phyloP scores from a whole-genome alignment of 176 grass and related monocot species.

The Ensete glaucum region DNA sequence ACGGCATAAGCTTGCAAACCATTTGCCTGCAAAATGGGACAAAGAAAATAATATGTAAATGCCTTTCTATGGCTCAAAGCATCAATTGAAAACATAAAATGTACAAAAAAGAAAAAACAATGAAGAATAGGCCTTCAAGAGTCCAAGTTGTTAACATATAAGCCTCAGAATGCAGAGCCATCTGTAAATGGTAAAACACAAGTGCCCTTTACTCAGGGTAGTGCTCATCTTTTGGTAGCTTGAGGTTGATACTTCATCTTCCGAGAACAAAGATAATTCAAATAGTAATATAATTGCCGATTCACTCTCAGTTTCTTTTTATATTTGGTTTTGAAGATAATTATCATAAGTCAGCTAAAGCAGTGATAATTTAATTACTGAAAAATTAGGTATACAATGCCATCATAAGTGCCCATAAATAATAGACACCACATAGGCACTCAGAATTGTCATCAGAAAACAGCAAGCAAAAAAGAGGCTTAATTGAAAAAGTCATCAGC shows the following conservation, averaged over 20 bases:
- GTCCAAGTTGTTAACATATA: background rate
- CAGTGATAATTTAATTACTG: background rate
- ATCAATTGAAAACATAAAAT: background rate
- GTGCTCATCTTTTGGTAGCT: background rate
- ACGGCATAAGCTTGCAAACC: conserved; percentile 94
- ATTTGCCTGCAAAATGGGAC: conserved; percentile 57
- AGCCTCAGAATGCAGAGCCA: background rate
- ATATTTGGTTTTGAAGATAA: background rate
- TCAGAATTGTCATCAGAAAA: background rate
- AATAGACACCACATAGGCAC: background rate
- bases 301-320: background rate
- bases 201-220: background rate
- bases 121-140: background rate
- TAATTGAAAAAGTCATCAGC: background rate
- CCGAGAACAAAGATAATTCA: background rate
- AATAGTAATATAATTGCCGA: background rate
- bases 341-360: background rate
- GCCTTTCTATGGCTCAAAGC: background rate
- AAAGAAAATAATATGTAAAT: background rate
- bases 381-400: background rate
- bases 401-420: background rate
- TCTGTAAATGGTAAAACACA: background rate
- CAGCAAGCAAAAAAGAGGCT: background rate
- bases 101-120: background rate
- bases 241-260: background rate